A percentile compares a stretch with the other conserved stretches of the same genome.
Evolutionary conservation across 495 filamentous ascomycete species (phyloP).

Genomic region (Aspergillus nanangensis): DNA sequence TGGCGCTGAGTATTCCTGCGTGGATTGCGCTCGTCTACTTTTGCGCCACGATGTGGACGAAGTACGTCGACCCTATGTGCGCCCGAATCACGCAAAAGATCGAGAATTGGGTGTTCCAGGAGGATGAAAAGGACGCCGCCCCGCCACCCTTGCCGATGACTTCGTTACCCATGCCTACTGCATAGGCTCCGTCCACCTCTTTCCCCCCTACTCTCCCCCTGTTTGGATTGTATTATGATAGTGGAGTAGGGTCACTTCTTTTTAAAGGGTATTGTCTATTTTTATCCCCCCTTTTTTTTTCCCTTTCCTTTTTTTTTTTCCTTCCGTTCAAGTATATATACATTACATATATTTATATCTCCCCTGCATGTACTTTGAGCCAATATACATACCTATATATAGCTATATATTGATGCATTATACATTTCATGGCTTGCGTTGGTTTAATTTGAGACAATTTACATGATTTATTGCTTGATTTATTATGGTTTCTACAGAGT

Average conservation of each 20-base stretch:
- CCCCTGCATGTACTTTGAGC: too few relatives aligned
- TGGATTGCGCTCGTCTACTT: conserved; percentile 58
- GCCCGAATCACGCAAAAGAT: conserved; percentile 55
- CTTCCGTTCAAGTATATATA: not conserved
- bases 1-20: conserved; percentile 44
- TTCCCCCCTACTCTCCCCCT: conserved; percentile 21
- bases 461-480: too few relatives aligned
- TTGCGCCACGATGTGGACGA: conserved; percentile 59
- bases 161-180: conserved; percentile 28
- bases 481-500: too few relatives aligned
- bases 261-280: too few relatives aligned
- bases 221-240: not conserved
- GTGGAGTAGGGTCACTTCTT: not conserved
- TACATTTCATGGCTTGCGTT: too few relatives aligned
- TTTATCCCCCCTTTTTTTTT: too few relatives aligned
- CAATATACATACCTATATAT: too few relatives aligned
- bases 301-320: not conserved
- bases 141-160: conserved; percentile 31
- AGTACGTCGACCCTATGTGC: conserved; percentile 61
- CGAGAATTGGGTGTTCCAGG: conserved; percentile 49
- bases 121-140: conserved; percentile 40
- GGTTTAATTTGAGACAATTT: too few relatives aligned
- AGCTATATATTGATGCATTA: too few relatives aligned
- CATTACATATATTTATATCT: too few relatives aligned
- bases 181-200: not conserved